These are phyloP conservation scores for Backusella circina DNA, from an alignment of 192 early-diverging fungal genomes.

Conservation along the genomic window DNA sequence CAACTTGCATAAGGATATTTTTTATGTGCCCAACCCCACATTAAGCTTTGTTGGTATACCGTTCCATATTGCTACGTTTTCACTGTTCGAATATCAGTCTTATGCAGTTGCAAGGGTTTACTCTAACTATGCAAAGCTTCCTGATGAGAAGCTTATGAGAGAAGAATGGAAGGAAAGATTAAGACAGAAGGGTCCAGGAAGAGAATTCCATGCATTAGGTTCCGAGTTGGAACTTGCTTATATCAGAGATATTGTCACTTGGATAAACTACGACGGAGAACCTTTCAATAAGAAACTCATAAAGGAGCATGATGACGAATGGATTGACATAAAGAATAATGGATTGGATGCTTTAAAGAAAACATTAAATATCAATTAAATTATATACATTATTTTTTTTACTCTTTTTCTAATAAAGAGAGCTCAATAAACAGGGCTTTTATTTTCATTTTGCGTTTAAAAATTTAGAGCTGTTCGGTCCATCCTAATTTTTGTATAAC, in stretches of 20 bases:
- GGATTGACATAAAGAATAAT: not conserved
- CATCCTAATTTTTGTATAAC: too few relatives aligned
- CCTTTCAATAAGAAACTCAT: not conserved
- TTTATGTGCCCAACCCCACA: conserved; percentile 48
- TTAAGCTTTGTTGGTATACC: conserved; percentile 60
- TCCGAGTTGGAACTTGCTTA: not conserved
- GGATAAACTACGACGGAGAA: not conserved
- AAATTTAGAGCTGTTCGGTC: too few relatives aligned
- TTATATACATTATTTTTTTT: not conserved
- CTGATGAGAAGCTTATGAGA: not conserved
- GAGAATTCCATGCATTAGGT: not conserved
- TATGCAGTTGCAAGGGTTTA: conserved; percentile 34
- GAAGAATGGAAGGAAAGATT: not conserved
- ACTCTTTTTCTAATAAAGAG: not conserved
- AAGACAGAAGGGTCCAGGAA: not conserved
- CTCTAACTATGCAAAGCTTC: not conserved
- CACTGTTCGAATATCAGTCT: conserved; percentile 56
- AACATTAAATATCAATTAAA: not conserved
- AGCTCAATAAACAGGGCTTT: too few relatives aligned
- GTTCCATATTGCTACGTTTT: conserved; percentile 52
- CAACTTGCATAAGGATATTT: conserved; percentile 17
- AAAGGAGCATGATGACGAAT: not conserved
- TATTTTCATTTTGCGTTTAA: not conserved
- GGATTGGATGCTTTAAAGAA: not conserved
- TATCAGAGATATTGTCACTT: not conserved